phyloP scores from a whole-genome alignment of 2,329 filamentous ascomycete genomes.

The Trichoderma sp. region DNA sequence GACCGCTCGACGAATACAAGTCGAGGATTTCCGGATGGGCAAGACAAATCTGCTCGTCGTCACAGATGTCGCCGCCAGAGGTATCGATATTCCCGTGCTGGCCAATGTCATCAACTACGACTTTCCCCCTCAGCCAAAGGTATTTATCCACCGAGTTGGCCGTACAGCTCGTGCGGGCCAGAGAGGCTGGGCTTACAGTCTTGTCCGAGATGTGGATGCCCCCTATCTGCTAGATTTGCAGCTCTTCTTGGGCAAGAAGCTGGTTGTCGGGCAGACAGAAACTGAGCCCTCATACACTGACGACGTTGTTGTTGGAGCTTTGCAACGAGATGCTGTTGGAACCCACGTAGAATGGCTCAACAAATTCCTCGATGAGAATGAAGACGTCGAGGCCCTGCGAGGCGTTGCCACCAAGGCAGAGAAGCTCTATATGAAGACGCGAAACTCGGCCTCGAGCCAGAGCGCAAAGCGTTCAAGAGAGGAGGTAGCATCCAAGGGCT shows the following conservation, averaged over 20 bases:
- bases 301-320: constrained; percentile 76
- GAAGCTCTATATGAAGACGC: constrained; percentile 84
- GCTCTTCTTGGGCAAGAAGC: constrained; percentile 81
- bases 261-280: constrained; percentile 69
- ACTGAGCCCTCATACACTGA: constrained; percentile 68
- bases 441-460: constrained; percentile 84
- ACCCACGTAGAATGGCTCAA: constrained; percentile 76
- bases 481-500: constrained; percentile 65
- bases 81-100: constrained; percentile 94
- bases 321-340: constrained; percentile 72
- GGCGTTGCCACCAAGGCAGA: constrained; percentile 82
- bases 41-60: constrained; percentile 89
- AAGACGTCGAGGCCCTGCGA: constrained; percentile 69
- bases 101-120: constrained; percentile 99
- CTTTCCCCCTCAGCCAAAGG: constrained; percentile 93
- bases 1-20: constrained; percentile 85
- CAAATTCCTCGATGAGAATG: constrained; percentile 70
- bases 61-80: constrained; percentile 92
- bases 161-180: constrained; percentile 92
- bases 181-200: constrained; percentile 90
- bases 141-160: constrained; percentile 94
- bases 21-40: constrained; percentile 82
- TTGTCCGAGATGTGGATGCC: constrained; percentile 81
- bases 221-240: constrained; percentile 93
- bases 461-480: constrained; percentile 86